These are phyloP conservation scores for Pythium grandisporangium DNA, from an alignment of 352 stramenopile genomes.

Conservation along the genomic window DNA sequence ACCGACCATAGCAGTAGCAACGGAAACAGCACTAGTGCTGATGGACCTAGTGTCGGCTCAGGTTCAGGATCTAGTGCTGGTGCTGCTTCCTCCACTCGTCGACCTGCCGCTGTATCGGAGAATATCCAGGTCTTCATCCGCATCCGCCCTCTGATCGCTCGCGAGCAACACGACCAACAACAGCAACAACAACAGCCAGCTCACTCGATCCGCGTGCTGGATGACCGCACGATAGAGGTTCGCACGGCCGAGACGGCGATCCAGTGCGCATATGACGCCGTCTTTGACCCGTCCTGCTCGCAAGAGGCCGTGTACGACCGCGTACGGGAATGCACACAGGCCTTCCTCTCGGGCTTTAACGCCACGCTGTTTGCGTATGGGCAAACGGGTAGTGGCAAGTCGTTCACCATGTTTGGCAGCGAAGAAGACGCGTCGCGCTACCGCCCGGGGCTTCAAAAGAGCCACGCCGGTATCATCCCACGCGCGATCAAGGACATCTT, in stretches of 20 bases:
- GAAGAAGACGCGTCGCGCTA: constrained; percentile 65
- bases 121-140: constrained; percentile 83
- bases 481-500: constrained; percentile 86
- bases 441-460: constrained; percentile 66
- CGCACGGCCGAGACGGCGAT: constrained; percentile 56
- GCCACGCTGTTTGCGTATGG: constrained; percentile 81
- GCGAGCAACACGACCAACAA: constrained; percentile 37
- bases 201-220: constrained; percentile 14
- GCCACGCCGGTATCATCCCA: constrained; percentile 83
- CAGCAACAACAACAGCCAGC: background rate
- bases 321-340: constrained; percentile 66
- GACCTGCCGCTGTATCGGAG: constrained; percentile 30
- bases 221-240: constrained; percentile 58
- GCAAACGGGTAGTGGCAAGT: constrained; percentile 80
- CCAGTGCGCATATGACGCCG: constrained; percentile 73
- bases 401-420: constrained; percentile 82
- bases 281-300: constrained; percentile 61
- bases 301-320: constrained; percentile 79
- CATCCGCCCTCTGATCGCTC: constrained; percentile 70
- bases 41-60: no score
- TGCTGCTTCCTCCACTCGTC: no score
- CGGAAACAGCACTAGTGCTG: no score
- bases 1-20: no score
- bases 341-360: constrained; percentile 79
- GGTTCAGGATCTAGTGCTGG: no score